Evolutionary conservation across 208 protist genomes (phyloP).

Genomic region (Acanthamoeba castellanii): DNA sequence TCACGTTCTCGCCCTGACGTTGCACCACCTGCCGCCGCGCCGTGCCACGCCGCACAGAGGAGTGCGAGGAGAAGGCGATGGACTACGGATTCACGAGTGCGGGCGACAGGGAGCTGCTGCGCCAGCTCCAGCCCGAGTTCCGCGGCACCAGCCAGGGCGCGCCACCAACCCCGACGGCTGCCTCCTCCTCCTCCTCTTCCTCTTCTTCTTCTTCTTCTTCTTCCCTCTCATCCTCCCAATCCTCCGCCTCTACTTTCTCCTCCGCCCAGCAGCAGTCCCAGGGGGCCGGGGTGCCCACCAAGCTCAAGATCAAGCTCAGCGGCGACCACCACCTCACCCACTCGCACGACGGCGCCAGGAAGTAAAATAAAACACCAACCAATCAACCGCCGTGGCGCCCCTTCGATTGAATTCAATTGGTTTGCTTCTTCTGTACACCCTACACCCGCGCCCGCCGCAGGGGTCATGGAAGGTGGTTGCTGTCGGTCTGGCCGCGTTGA

Average conservation of each 20-base stretch:
- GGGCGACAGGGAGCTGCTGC: constrained; percentile 2
- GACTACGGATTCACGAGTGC: constrained; percentile 21
- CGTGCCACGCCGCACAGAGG: background rate
- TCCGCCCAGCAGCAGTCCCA: no score
- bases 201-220: no score
- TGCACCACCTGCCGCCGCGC: background rate
- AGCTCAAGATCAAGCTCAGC: constrained; percentile 21
- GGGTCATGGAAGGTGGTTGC: background rate
- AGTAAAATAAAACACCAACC: background rate
- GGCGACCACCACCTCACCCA: background rate
- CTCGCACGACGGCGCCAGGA: background rate
- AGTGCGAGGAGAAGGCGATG: constrained; percentile 13
- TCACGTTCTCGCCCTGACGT: no score
- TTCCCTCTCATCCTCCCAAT: background rate
- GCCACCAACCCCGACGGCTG: background rate
- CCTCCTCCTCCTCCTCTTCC: background rate
- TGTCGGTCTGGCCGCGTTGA: background rate
- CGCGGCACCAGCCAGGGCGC: background rate
- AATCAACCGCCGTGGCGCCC: no score
- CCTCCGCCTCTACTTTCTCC: background rate
- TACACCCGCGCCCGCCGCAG: no score
- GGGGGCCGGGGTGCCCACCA: background rate
- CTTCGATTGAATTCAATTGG: no score
- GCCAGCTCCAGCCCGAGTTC: background rate
- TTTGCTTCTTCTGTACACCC: no score